Conservation (phyloP, 345 rosid species). For the Lenwebbia sp. region DNA sequence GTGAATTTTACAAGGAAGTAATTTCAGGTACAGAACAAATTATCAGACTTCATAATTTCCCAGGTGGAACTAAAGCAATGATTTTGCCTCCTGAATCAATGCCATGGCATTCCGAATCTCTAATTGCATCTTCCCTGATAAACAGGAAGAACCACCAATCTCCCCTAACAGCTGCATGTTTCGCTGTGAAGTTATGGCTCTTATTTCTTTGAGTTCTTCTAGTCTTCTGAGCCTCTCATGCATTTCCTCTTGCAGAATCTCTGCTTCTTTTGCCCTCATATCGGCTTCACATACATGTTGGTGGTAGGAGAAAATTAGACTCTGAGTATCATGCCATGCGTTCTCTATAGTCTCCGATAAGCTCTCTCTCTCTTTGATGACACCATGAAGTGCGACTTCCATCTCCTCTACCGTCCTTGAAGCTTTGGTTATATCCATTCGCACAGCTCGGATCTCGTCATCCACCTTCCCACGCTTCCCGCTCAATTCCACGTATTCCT, state of each 20-base stretch:
- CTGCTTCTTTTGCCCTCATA: constrained; percentile 41
- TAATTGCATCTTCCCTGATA: constrained; percentile 30
- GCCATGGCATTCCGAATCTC: constrained; percentile 22
- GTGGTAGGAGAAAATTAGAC: constrained; percentile 43
- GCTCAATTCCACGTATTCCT: constrained; percentile 30
- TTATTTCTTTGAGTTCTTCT: constrained; percentile 22
- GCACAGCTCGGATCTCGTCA: constrained; percentile 20
- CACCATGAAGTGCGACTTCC: constrained; percentile 31
- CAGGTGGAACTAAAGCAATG: constrained; percentile 8
- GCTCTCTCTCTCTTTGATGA: constrained; percentile 43
- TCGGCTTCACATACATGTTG: constrained; percentile 42
- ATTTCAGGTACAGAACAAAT: neutral
- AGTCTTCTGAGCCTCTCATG: constrained; percentile 9
- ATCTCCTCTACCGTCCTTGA: constrained; percentile 28
- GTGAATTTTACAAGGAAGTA: neutral
- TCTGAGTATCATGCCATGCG: constrained; percentile 37
- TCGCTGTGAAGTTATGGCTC: constrained; percentile 17
- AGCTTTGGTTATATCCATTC: constrained; percentile 35
- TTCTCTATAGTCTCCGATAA: constrained; percentile 36
- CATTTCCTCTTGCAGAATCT: constrained; percentile 37
- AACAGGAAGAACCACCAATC: neutral
- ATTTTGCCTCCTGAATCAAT: constrained; percentile 34
- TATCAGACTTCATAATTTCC: neutral
- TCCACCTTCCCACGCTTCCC: constrained; percentile 31
- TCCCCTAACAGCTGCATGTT: constrained; percentile 18